phyloP scores from a whole-genome alignment of 805 yeast species.

The Ogataea dorogensis region DNA sequence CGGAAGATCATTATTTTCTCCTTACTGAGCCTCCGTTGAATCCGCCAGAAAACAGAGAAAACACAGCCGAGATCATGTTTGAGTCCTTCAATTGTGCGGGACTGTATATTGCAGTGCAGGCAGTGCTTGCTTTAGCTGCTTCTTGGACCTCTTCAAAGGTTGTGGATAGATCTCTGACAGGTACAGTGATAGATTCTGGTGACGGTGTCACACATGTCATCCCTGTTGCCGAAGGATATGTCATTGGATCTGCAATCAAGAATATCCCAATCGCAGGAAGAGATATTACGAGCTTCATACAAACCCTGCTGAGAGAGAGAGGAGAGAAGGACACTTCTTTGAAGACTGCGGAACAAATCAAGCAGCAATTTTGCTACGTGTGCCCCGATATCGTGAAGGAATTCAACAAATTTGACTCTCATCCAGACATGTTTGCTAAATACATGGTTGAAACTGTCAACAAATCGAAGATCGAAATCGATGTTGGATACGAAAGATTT shows the following conservation, averaged over 20 bases:
- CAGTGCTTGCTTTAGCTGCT: conserved; percentile 96
- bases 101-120: conserved; percentile 96
- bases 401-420: conserved; percentile 90
- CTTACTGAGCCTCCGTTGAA: conserved; percentile 97
- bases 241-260: conserved; percentile 94
- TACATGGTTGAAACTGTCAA: conserved; percentile 80
- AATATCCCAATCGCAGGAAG: conserved; percentile 98
- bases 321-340: conserved; percentile 93
- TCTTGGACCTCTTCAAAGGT: conserved; percentile 98
- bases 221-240: conserved; percentile 99
- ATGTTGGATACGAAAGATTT: conserved; percentile 96
- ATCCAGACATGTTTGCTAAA: conserved; percentile 91
- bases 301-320: conserved; percentile 90
- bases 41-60: conserved; percentile 99
- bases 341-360: conserved; percentile 94
- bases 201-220: conserved; percentile 99
- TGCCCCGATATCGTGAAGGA: conserved; percentile 97
- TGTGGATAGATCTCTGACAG: conserved; percentile 91
- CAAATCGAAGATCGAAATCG: conserved; percentile 67
- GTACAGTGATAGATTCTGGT: conserved; percentile 97
- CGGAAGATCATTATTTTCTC: conserved; percentile 95
- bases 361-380: conserved; percentile 95
- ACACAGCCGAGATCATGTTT: conserved; percentile 98
- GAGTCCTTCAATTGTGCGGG: conserved; percentile 99
- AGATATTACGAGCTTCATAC: conserved; percentile 93